Evolutionary conservation across 805 yeast species (phyloP).

Genomic region (Ogataea paraovalis): DNA sequence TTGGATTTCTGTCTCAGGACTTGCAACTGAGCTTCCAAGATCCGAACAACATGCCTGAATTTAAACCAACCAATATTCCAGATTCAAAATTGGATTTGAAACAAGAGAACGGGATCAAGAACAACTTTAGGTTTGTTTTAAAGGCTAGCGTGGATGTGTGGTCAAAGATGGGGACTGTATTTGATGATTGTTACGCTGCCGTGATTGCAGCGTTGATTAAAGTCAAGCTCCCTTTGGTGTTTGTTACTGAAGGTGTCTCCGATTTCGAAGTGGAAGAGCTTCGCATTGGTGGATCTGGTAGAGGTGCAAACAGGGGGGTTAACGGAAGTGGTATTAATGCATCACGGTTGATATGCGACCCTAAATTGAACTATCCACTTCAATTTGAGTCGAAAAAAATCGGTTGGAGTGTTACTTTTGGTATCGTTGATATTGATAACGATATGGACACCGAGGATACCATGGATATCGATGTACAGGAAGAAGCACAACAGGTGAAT

Average conservation of each 20-base stretch:
- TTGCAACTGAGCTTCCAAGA: constrained; percentile 32
- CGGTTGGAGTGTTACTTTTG: constrained; percentile 54
- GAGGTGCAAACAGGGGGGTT: constrained; percentile 38
- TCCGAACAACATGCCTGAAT: constrained; percentile 7
- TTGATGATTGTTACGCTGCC: constrained; percentile 72
- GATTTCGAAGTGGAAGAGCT: constrained; percentile 35
- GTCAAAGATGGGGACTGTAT: constrained; percentile 77
- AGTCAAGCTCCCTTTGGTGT: constrained; percentile 63
- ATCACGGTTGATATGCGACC: constrained; percentile 56
- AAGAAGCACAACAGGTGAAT: constrained; percentile 28
- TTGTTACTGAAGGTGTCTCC: constrained; percentile 57
- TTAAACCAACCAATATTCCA: neutral
- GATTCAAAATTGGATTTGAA: constrained; percentile 16
- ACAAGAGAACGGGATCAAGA: constrained; percentile 32
- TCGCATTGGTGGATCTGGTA: neutral
- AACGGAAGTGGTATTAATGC: constrained; percentile 20
- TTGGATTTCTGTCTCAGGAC: constrained; percentile 47
- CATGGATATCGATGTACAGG: constrained; percentile 10
- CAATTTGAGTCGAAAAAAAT: constrained; percentile 34
- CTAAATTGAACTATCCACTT: constrained; percentile 36
- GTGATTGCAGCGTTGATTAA: constrained; percentile 57
- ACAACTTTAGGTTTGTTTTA: constrained; percentile 53
- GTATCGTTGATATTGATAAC: constrained; percentile 45
- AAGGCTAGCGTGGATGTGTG: constrained; percentile 74
- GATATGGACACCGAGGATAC: constrained; percentile 25